phyloP scores from a whole-genome alignment of 2,329 filamentous ascomycete species.

The Rhynchosporium secalis region DNA sequence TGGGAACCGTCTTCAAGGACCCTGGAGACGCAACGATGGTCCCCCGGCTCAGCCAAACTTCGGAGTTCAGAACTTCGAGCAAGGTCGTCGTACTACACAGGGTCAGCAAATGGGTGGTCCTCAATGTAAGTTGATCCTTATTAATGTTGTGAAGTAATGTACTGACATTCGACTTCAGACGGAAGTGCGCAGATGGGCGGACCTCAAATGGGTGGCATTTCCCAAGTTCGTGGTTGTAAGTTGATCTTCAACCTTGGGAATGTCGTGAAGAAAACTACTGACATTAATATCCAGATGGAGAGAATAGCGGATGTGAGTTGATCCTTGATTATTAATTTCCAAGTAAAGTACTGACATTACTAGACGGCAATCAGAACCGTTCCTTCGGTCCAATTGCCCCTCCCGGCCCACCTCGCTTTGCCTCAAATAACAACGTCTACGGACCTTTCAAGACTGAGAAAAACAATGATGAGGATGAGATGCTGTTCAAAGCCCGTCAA shows the following conservation, averaged over 20 bases:
- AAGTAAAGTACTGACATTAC: too few species aligned
- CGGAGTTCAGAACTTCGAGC: too few species aligned
- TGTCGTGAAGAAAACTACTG: neutral
- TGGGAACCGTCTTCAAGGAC: constrained; percentile 5
- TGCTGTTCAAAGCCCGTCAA: constrained; percentile 3
- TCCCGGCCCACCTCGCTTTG: neutral
- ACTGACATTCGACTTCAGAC: too few species aligned
- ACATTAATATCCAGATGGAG: neutral
- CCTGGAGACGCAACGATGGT: constrained; percentile 21
- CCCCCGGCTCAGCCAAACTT: too few species aligned
- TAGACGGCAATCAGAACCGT: too few species aligned
- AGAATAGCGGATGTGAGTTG: neutral
- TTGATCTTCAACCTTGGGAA: neutral
- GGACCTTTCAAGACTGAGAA: neutral
- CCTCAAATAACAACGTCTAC: constrained; percentile 8
- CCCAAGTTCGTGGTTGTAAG: neutral
- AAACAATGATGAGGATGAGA: constrained; percentile 13
- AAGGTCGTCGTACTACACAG: too few species aligned
- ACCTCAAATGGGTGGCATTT: neutral
- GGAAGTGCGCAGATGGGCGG: neutral
- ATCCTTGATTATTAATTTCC: too few species aligned
- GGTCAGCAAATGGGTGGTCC: too few species aligned
- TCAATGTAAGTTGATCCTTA: too few species aligned
- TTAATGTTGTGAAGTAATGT: too few species aligned
- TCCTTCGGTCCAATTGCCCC: constrained; percentile 17